Percentiles rank a stretch among this genome's conserved stretches.
Evolutionary conservation across 176 grass and related monocot species (phyloP).

Genomic region (Juncus effusus): DNA sequence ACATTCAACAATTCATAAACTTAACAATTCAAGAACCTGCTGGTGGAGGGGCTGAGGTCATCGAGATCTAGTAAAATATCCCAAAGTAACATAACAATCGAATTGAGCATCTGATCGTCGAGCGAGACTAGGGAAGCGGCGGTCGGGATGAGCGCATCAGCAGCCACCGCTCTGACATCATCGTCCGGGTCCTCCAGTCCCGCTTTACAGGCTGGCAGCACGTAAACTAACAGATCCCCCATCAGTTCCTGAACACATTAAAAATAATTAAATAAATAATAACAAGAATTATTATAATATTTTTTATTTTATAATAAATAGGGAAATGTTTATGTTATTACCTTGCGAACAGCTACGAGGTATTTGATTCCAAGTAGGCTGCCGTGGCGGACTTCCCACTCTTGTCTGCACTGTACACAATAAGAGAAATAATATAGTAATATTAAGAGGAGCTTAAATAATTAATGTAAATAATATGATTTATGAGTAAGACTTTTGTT

Average conservation of each 20-base stretch:
- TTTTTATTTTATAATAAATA: slow-evolving; percentile 1
- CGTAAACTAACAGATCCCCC: slow-evolving; percentile 65
- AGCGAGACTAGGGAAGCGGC: slow-evolving; percentile 74
- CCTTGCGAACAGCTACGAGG: slow-evolving; percentile 87
- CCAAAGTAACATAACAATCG: slow-evolving; percentile 97
- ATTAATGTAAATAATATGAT: not conserved
- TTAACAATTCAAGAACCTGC: slow-evolving; percentile 50
- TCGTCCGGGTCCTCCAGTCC: slow-evolving; percentile 94
- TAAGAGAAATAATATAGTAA: slow-evolving; percentile 37
- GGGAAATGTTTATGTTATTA: slow-evolving; percentile 29
- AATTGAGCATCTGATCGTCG: slow-evolving; percentile 73
- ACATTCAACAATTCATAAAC: not conserved
- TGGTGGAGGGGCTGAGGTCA: slow-evolving; percentile 96
- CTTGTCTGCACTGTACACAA: slow-evolving; percentile 77
- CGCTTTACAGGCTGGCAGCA: slow-evolving; percentile 90
- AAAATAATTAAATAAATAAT: slow-evolving; percentile 14
- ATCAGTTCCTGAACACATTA: slow-evolving; percentile 79
- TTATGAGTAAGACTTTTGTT: not conserved
- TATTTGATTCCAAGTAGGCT: slow-evolving; percentile 98
- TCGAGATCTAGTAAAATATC: slow-evolving; percentile 99
- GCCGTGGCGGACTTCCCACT: slow-evolving; percentile 99
- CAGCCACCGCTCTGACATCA: slow-evolving; percentile 97
- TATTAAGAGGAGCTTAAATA: not conserved
- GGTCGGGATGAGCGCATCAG: slow-evolving; percentile 92
- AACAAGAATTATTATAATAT: slow-evolving; percentile 1